Evolutionary conservation across 2,329 filamentous ascomycete species (phyloP).

Genomic region (Trichothecium roseum): DNA sequence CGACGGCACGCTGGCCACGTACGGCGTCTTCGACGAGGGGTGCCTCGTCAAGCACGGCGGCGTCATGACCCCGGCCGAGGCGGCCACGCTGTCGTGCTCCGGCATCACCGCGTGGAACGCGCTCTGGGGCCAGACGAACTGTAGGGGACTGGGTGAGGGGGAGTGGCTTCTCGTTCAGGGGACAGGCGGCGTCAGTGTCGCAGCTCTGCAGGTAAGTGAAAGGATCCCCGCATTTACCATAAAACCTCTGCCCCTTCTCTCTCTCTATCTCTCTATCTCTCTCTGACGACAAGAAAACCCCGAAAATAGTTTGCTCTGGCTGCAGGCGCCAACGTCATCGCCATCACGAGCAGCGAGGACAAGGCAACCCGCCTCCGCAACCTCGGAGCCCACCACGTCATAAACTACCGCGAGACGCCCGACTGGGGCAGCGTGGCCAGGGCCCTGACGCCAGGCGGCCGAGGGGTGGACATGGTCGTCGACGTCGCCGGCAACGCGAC

Average conservation of each 20-base stretch:
- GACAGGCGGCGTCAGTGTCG: constrained; percentile 27
- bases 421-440: constrained; percentile 51
- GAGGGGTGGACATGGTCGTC: constrained; percentile 51
- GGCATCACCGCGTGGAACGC: constrained; percentile 41
- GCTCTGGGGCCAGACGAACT: constrained; percentile 31
- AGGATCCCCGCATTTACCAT: too few relatives aligned
- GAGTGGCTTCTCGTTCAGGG: constrained; percentile 26
- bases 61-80: constrained; percentile 24
- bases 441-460: constrained; percentile 30
- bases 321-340: constrained; percentile 41
- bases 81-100: constrained; percentile 36
- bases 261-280: too few relatives aligned
- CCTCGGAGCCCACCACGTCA: constrained; percentile 45
- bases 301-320: constrained; percentile 27
- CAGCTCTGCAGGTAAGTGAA: constrained; percentile 16
- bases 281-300: too few relatives aligned
- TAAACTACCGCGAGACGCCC: constrained; percentile 49
- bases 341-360: constrained; percentile 45
- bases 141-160: constrained; percentile 24
- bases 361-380: constrained; percentile 42
- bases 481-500: constrained; percentile 59
- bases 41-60: constrained; percentile 43
- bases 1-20: constrained; percentile 47
- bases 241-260: too few relatives aligned
- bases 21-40: constrained; percentile 45